phyloP scores from a whole-genome alignment of 1,139 yeast genomes.

The Protomyces macrosporus region DNA sequence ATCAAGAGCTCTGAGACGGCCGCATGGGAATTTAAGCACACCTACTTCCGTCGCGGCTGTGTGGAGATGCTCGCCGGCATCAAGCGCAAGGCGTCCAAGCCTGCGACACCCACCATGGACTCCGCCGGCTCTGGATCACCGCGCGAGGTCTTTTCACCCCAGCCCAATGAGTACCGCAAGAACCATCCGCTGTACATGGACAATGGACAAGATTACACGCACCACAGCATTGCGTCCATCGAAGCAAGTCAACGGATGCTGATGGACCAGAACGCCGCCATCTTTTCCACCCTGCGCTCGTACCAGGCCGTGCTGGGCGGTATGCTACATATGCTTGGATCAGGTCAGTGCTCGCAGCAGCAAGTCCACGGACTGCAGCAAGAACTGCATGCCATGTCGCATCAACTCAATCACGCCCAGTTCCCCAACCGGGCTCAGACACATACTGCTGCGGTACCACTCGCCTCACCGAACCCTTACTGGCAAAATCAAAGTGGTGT shows the following conservation, averaged over 20 bases:
- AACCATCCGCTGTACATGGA: background rate
- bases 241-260: slow-evolving; percentile 20
- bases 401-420: slow-evolving; percentile 16
- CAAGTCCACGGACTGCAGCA: slow-evolving; percentile 7
- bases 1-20: slow-evolving; percentile 32
- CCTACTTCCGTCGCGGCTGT: slow-evolving; percentile 72
- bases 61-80: slow-evolving; percentile 58
- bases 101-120: slow-evolving; percentile 29
- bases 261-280: slow-evolving; percentile 19
- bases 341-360: slow-evolving; percentile 1
- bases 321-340: slow-evolving; percentile 6
- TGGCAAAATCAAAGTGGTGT: background rate
- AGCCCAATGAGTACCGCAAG: background rate
- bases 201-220: background rate
- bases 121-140: background rate
- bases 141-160: background rate
- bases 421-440: slow-evolving; percentile 1
- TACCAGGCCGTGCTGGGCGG: slow-evolving; percentile 13
- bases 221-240: slow-evolving; percentile 7
- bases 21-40: slow-evolving; percentile 85
- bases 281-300: slow-evolving; percentile 7
- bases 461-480: background rate
- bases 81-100: slow-evolving; percentile 52
- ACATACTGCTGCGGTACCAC: background rate
- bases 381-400: slow-evolving; percentile 5